Conservation (phyloP, 176 grass and related monocot genomes). For the Urochloa ruziziensis region DNA sequence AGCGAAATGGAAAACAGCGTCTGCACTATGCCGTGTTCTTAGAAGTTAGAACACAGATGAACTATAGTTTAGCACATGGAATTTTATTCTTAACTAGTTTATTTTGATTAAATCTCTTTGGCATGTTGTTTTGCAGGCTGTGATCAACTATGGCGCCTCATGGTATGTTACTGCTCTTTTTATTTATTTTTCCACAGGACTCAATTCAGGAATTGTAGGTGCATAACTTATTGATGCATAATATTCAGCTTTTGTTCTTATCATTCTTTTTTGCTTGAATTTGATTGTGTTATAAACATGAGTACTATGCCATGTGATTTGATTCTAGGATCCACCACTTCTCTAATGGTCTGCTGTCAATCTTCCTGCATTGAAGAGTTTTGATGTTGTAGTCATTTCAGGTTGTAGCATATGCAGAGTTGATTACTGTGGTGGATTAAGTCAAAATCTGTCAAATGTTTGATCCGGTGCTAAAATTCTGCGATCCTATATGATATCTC, state of each 20-base stretch:
- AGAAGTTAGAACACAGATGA: not conserved
- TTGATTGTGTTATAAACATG: not conserved
- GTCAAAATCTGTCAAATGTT: not conserved
- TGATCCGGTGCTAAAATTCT: not conserved
- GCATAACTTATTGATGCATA: not conserved
- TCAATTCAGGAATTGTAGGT: not conserved
- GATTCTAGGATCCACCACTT: not conserved
- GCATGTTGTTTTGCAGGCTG: constrained; percentile 52
- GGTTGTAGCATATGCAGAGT: not conserved
- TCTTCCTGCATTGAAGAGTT: not conserved
- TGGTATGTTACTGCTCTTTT: constrained; percentile 54
- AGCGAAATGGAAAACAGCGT: not conserved
- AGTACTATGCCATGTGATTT: not conserved
- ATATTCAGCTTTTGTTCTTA: not conserved
- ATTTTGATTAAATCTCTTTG: constrained; percentile 24
- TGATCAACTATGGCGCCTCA: constrained; percentile 78
- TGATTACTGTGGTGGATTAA: not conserved
- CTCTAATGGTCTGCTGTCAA: not conserved
- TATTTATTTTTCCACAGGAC: not conserved
- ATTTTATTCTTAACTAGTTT: not conserved
- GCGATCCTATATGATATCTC: not conserved
- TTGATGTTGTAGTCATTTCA: not conserved
- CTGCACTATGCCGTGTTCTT: not conserved
- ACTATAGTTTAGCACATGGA: not conserved
- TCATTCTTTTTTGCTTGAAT: not conserved